Percentiles rank a stretch among this genome's conserved stretches.
These are phyloP conservation scores for Phaeotremella skinneri DNA, from an alignment of 768 basidiomycete genomes.

Conservation along the genomic window DNA sequence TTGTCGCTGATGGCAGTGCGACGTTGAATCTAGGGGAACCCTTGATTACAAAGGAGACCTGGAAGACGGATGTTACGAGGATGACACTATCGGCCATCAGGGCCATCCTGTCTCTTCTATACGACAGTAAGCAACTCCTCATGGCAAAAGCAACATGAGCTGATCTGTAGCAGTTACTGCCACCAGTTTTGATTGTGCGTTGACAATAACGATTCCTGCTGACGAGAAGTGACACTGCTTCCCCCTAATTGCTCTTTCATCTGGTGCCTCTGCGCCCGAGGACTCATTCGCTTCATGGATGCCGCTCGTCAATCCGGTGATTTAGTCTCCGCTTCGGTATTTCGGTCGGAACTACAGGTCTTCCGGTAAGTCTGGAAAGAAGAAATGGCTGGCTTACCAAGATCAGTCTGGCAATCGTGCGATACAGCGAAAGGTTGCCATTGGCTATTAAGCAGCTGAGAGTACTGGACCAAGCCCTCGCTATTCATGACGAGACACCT, in stretches of 20 bases:
- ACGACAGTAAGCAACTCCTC: constrained; percentile 34
- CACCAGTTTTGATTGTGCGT: constrained; percentile 41
- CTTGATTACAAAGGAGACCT: constrained; percentile 30
- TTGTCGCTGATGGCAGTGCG: constrained; percentile 16
- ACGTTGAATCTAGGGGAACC: constrained; percentile 35
- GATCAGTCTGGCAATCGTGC: constrained; percentile 26
- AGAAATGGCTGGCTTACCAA: background rate
- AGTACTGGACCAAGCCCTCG: constrained; percentile 16
- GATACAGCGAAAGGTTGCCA: constrained; percentile 36
- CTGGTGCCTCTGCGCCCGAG: constrained; percentile 27
- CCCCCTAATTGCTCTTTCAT: constrained; percentile 19
- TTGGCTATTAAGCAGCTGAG: constrained; percentile 27
- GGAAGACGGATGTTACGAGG: constrained; percentile 36
- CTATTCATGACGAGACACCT: background rate
- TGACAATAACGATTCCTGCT: constrained; percentile 5
- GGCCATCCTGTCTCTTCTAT: constrained; percentile 39
- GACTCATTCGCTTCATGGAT: constrained; percentile 31
- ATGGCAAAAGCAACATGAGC: background rate
- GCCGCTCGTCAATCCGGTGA: constrained; percentile 33
- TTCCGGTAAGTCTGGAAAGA: constrained; percentile 32
- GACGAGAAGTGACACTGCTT: constrained; percentile 37
- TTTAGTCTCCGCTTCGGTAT: constrained; percentile 31
- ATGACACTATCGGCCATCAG: constrained; percentile 34
- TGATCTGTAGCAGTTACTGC: constrained; percentile 33
- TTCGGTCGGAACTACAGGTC: constrained; percentile 37